Evolutionary conservation across 78 protist species (phyloP).

Genomic region (Cyanophora paradoxa): DNA sequence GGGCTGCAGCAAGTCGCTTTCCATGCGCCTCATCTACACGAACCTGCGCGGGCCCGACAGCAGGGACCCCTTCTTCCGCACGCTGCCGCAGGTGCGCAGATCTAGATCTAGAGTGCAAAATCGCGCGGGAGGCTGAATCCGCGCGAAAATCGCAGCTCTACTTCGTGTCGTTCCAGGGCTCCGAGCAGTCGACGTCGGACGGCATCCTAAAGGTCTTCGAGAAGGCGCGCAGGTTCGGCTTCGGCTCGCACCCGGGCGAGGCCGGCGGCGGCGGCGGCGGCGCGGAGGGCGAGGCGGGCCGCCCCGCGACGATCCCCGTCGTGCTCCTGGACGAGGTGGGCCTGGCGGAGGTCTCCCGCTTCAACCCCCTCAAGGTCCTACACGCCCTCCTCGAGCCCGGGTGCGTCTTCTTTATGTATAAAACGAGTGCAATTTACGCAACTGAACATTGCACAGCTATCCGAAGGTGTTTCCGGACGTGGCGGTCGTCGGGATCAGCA

Average conservation of each 20-base stretch:
- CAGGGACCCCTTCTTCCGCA: background rate
- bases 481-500: slow-evolving; percentile 59
- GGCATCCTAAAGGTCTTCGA: slow-evolving; percentile 28
- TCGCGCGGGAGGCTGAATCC: too few relatives aligned
- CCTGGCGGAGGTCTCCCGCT: slow-evolving; percentile 47
- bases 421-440: too few relatives aligned
- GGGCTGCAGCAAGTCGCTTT: slow-evolving; percentile 54
- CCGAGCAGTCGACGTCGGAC: slow-evolving; percentile 30
- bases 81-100: slow-evolving; percentile 19
- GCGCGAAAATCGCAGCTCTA: too few relatives aligned
- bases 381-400: slow-evolving; percentile 49
- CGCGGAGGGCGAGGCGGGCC: too few relatives aligned
- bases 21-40: slow-evolving; percentile 22
- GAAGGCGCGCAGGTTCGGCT: slow-evolving; percentile 25
- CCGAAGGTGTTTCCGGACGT: too few relatives aligned
- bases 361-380: slow-evolving; percentile 63
- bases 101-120: too few relatives aligned
- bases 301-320: slow-evolving; percentile 6
- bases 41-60: slow-evolving; percentile 30
- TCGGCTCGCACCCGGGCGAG: too few relatives aligned
- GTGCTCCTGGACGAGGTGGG: slow-evolving; percentile 64
- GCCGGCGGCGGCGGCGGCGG: too few relatives aligned
- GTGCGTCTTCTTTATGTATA: too few relatives aligned
- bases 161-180: slow-evolving; percentile 51
- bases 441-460: too few relatives aligned